A percentile compares a stretch with the other conserved stretches of the same genome.
phyloP scores from a whole-genome alignment of 2,329 filamentous ascomycete species.

The Fusarium denticulatum region DNA sequence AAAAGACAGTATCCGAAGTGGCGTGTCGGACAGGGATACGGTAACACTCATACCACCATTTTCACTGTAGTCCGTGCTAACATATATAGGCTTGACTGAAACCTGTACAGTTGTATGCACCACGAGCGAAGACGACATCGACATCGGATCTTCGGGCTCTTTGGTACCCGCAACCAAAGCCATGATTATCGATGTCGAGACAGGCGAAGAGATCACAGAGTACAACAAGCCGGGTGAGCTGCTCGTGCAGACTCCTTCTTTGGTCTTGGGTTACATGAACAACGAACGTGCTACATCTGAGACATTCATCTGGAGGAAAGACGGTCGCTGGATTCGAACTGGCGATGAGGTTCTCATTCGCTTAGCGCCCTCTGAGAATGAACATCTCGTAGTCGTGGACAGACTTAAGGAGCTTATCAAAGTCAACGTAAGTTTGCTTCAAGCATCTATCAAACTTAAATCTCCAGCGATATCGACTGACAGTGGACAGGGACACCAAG shows the following conservation, averaged over 20 bases:
- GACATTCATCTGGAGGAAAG: not conserved
- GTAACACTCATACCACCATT: not conserved
- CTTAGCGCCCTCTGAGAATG: rapidly evolving
- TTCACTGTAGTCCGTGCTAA: not conserved
- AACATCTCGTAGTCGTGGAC: rapidly evolving
- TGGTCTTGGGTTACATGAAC: not conserved
- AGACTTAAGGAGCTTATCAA: not conserved
- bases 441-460: rapidly evolving
- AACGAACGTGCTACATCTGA: not conserved
- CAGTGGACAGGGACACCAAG: not conserved
- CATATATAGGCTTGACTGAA: rapidly evolving
- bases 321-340: not conserved
- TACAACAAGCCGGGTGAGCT: not conserved
- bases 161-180: rapidly evolving
- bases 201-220: not conserved
- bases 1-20: not conserved
- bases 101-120: not conserved
- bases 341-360: not conserved
- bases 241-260: rapidly evolving
- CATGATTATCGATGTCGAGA: not conserved
- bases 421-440: not conserved
- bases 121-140: not conserved
- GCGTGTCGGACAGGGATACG: not conserved
- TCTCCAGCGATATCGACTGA: not conserved
- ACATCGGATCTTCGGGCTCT: rapidly evolving